Percentiles rank a stretch among this genome's conserved stretches.
These are phyloP conservation scores for Lentinula boryana DNA, from an alignment of 768 basidiomycete genomes.

Conservation along the genomic window DNA sequence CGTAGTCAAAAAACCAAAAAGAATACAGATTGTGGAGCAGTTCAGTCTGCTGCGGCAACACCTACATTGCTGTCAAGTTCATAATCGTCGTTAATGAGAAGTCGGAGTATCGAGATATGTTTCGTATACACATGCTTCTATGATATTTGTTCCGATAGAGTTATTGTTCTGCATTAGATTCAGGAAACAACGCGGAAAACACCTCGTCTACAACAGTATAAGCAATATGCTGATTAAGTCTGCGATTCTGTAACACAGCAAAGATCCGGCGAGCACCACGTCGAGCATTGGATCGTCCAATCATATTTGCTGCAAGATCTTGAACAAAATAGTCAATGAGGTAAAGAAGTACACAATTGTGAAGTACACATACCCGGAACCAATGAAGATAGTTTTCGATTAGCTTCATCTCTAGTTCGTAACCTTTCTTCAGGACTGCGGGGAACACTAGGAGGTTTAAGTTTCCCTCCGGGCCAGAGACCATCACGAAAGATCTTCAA, in stretches of 20 bases:
- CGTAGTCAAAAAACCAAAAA: constrained; percentile 29
- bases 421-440: constrained; percentile 78
- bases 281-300: constrained; percentile 93
- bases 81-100: neutral
- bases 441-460: constrained; percentile 52
- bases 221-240: constrained; percentile 91
- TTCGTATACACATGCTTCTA: neutral
- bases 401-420: constrained; percentile 79
- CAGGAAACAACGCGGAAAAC: constrained; percentile 57
- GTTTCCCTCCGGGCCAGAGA: constrained; percentile 82
- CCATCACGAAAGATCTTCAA: constrained; percentile 64
- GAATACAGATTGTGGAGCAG: neutral
- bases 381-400: constrained; percentile 82
- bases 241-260: constrained; percentile 86
- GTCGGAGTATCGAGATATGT: neutral
- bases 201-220: constrained; percentile 91
- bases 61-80: neutral
- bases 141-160: neutral
- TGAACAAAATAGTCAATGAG: constrained; percentile 1
- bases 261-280: constrained; percentile 91
- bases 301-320: constrained; percentile 98
- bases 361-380: constrained; percentile 66
- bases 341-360: neutral
- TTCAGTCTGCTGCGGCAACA: neutral
- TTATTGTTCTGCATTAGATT: constrained; percentile 19